Conservation (phyloP, 495 filamentous ascomycete species). For the Acidiella bohemica region DNA sequence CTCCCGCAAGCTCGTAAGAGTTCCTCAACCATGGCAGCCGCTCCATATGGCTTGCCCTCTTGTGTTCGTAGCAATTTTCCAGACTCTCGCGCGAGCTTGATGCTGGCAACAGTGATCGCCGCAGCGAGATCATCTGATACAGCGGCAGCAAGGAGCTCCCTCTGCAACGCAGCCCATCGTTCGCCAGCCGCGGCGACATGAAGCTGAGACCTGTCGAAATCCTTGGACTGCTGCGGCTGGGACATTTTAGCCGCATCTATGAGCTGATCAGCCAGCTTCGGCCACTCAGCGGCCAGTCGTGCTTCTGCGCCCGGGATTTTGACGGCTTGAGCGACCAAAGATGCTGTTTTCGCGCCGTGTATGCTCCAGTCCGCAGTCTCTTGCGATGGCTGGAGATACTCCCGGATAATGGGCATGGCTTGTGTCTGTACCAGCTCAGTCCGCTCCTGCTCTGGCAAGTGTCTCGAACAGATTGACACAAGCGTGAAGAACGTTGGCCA, state of each 20-base stretch:
- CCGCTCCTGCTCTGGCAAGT: conserved; percentile 36
- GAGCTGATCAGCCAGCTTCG: conserved; percentile 39
- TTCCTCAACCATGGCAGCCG: conserved; percentile 49
- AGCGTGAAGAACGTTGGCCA: conserved; percentile 61
- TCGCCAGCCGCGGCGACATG: conserved; percentile 44
- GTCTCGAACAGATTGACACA: conserved; percentile 35
- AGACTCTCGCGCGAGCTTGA: conserved; percentile 36
- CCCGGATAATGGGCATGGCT: conserved; percentile 43
- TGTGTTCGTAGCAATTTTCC: conserved; percentile 39
- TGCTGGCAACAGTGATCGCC: conserved; percentile 13
- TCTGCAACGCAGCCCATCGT: conserved; percentile 48
- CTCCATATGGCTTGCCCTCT: conserved; percentile 74
- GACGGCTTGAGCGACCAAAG: conserved; percentile 33
- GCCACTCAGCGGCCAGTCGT: conserved; percentile 39
- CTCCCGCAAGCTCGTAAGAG: conserved; percentile 25
- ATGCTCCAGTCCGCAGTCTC: conserved; percentile 40
- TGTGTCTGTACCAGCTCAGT: conserved; percentile 35
- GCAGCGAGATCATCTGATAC: conserved; percentile 20
- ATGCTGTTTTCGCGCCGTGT: conserved; percentile 28
- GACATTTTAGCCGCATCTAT: conserved; percentile 53
- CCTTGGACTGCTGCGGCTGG: conserved; percentile 63
- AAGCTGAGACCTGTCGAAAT: conserved; percentile 56
- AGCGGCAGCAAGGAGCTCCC: not conserved
- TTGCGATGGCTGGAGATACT: conserved; percentile 40
- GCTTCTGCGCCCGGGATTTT: conserved; percentile 21